phyloP scores from a whole-genome alignment of 352 stramenopile species.

The Peronosclerospora sorghi region DNA sequence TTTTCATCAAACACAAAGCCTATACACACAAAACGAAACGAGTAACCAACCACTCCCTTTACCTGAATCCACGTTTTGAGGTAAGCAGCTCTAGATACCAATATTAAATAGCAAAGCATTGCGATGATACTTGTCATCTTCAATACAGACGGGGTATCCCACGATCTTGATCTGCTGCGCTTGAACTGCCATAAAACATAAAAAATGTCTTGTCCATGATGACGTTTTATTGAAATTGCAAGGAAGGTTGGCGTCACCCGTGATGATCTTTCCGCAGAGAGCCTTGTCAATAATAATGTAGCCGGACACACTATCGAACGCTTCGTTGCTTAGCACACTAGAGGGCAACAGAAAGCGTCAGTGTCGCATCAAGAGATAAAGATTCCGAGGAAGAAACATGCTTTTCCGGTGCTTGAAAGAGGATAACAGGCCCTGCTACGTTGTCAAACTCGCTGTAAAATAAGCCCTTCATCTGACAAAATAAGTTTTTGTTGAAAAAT shows the following conservation, averaged over 20 bases:
- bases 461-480: slow-evolving; percentile 76
- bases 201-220: neutral
- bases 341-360: neutral
- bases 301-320: slow-evolving; percentile 78
- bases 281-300: slow-evolving; percentile 88
- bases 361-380: neutral
- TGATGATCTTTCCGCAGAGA: slow-evolving; percentile 82
- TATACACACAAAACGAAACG: slow-evolving; percentile 1
- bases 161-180: slow-evolving; percentile 79
- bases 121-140: slow-evolving; percentile 85
- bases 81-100: slow-evolving; percentile 5
- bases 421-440: slow-evolving; percentile 79
- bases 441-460: slow-evolving; percentile 92
- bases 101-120: slow-evolving; percentile 87
- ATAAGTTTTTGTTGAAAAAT: no score
- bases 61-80: neutral
- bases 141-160: slow-evolving; percentile 79
- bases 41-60: no score
- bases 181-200: slow-evolving; percentile 24
- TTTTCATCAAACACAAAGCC: slow-evolving; percentile 79
- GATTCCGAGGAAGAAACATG: slow-evolving; percentile 24
- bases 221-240: neutral
- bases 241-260: slow-evolving; percentile 11
- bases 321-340: slow-evolving; percentile 68
- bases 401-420: slow-evolving; percentile 80